Evolutionary conservation across 2,329 filamentous ascomycete species (phyloP).

Genomic region (Colletotrichum australisinense): DNA sequence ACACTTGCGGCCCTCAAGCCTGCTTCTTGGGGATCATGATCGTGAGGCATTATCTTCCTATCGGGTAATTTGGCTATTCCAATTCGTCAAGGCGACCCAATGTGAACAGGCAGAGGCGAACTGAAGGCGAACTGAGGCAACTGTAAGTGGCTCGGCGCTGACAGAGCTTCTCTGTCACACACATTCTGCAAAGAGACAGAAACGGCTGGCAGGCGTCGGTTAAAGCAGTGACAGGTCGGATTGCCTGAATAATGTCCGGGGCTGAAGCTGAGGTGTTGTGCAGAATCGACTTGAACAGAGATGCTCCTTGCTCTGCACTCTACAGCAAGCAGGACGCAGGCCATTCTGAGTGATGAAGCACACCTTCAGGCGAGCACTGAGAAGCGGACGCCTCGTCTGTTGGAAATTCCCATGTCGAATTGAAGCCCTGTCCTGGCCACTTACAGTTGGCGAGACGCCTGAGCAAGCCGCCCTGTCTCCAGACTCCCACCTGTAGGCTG

Average conservation of each 20-base stretch:
- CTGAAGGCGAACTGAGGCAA: neutral
- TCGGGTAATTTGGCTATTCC: neutral
- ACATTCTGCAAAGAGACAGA: neutral
- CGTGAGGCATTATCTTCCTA: constrained; percentile 17
- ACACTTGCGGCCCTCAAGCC: neutral
- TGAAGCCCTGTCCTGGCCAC: constrained; percentile 1
- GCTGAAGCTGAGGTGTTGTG: neutral
- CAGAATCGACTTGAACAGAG: neutral
- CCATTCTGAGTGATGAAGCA: neutral
- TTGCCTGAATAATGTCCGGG: neutral
- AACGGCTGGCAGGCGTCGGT: neutral
- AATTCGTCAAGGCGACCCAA: neutral
- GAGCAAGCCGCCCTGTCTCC: neutral
- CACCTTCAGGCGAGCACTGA: neutral
- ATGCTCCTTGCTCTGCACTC: neutral
- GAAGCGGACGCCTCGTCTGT: constrained; percentile 5
- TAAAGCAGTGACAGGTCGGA: neutral
- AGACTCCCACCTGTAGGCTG: neutral
- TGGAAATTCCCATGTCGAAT: constrained; percentile 4
- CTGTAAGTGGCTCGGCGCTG: constrained; percentile 7
- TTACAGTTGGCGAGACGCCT: constrained; percentile 27
- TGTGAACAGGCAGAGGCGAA: neutral
- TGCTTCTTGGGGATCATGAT: neutral
- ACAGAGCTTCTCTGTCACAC: constrained; percentile 11
- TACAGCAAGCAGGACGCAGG: neutral